Conservation (phyloP, 306 rosid genomes). For the Prosopis cineraria region DNA sequence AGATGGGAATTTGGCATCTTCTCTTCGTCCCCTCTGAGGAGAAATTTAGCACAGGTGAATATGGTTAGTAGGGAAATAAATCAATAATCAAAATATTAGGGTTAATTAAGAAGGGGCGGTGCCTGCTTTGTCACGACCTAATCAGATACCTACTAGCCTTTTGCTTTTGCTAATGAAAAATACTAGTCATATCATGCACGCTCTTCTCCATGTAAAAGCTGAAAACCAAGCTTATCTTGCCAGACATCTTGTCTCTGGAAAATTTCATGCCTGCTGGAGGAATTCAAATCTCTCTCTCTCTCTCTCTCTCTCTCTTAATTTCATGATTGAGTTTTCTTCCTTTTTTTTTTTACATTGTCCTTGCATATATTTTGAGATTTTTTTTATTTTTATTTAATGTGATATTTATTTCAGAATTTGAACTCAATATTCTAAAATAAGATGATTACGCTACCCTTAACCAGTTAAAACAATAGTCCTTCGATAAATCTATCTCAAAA, state of each 20-base stretch:
- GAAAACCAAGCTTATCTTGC: neutral
- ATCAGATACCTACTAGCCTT: neutral
- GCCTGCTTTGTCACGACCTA: constrained; percentile 26
- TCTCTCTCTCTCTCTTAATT: too few relatives aligned
- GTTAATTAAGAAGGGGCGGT: constrained; percentile 54
- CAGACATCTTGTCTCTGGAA: neutral
- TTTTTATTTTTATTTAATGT: too few relatives aligned
- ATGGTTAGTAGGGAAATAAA: constrained; percentile 14
- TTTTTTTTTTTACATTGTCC: too few relatives aligned
- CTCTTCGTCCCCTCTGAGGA: constrained; percentile 38
- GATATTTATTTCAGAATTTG: too few relatives aligned
- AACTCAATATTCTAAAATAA: too few relatives aligned
- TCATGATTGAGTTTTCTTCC: too few relatives aligned
- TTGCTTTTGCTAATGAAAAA: constrained; percentile 20
- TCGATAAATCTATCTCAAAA: too few relatives aligned
- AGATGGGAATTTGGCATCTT: constrained; percentile 69
- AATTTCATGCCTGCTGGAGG: neutral
- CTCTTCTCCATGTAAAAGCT: neutral
- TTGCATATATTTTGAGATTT: too few relatives aligned
- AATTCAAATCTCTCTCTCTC: neutral
- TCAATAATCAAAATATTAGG: neutral
- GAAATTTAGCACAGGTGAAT: constrained; percentile 27
- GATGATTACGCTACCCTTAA: too few relatives aligned
- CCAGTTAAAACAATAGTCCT: too few relatives aligned
- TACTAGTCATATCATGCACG: constrained; percentile 31